Base-by-base conservation (phyloP, 2,329 filamentous ascomycete genomes). In the Fusarium guadeloupense region DNA sequence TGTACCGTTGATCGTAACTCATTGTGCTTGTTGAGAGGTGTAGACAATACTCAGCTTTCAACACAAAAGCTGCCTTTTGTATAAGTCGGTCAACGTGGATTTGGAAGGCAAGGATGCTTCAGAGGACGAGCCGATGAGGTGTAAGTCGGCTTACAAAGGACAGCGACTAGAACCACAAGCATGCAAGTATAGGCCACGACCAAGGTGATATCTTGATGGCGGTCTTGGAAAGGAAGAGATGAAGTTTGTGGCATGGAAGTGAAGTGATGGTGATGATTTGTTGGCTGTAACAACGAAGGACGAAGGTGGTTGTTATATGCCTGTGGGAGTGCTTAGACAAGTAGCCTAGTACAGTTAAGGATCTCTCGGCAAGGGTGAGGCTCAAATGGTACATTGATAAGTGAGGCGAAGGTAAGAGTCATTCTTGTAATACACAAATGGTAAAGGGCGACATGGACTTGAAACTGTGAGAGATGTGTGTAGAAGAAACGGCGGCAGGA, bases 301-400 rank as follows among this genome's bases (percentile, higher is more conserved):
- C 5, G 14, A 42, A 23, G 40, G 35, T 20, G 26, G 34, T 46
- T 31, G 39, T 65, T 64, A 64, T 64, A 64, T 64, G 61, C 43
- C 37, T 38, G 33, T 31, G 41, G 21, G n/a, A 21, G 34, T 39
- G 20, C 28, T 20, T 33, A 39, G 47, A 39, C 37, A 34, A 40
- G 38, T 38, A 41, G 28, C 34, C 47, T 39, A 58, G 43, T 62
- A 43, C 53, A 49, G 17, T 43, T 31, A 35, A 44, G 53, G 58
- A 43, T 43, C 44, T 52, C 39, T 50, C 49, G 40, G 39, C 35
- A 49, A 66, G 59, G 49, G 54, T 62, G 68, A 70, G 68, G 68
- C 68, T 70, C 66, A 64, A 69, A 68, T 53, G 46, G 68, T 68
- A 70, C 66, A 65, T 69, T 70, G 53, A 21, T 62, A 46, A 67